A percentile compares a stretch with the other conserved stretches of the same genome.
phyloP scores from a whole-genome alignment of 805 yeast genomes.

The Lachancea kluyveri region DNA sequence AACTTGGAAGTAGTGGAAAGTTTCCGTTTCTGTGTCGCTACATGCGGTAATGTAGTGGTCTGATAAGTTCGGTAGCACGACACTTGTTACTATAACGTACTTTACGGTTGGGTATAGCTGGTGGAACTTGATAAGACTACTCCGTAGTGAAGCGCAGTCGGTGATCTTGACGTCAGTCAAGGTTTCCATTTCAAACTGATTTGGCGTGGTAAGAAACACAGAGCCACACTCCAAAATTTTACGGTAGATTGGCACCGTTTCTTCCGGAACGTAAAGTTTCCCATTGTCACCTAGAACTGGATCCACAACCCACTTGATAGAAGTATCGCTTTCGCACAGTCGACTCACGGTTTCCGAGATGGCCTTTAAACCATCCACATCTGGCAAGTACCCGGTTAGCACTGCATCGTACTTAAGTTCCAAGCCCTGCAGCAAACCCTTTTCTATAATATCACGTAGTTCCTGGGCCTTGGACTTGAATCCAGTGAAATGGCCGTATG shows the following conservation, averaged over 20 bases:
- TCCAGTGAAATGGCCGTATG: conserved; percentile 68
- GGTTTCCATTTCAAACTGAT: conserved; percentile 67
- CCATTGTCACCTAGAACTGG: conserved; percentile 95
- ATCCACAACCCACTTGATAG: conserved; percentile 62
- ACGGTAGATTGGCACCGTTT: conserved; percentile 47
- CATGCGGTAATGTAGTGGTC: conserved; percentile 11
- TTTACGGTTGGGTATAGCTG: conserved; percentile 38
- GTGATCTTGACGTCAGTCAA: conserved; percentile 43
- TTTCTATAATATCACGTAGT: conserved; percentile 40
- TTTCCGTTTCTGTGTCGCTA: conserved; percentile 32
- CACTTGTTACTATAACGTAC: conserved; percentile 55
- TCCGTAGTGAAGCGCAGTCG: conserved; percentile 32
- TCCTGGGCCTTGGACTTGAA: conserved; percentile 39
- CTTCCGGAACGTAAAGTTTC: conserved; percentile 60
- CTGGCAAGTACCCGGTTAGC: conserved; percentile 76
- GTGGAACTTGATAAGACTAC: conserved; percentile 39
- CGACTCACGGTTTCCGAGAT: conserved; percentile 38
- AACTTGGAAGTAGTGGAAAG: conserved; percentile 35
- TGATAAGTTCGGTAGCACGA: conserved; percentile 20
- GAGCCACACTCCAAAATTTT: conserved; percentile 37
- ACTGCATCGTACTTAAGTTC: conserved; percentile 55
- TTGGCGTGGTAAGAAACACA: conserved; percentile 58
- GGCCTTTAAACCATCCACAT: conserved; percentile 45
- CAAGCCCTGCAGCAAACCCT: conserved; percentile 47
- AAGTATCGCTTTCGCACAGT: conserved; percentile 25